Conservation (phyloP, 768 basidiomycete genomes). For the Amanita polypyramis region DNA sequence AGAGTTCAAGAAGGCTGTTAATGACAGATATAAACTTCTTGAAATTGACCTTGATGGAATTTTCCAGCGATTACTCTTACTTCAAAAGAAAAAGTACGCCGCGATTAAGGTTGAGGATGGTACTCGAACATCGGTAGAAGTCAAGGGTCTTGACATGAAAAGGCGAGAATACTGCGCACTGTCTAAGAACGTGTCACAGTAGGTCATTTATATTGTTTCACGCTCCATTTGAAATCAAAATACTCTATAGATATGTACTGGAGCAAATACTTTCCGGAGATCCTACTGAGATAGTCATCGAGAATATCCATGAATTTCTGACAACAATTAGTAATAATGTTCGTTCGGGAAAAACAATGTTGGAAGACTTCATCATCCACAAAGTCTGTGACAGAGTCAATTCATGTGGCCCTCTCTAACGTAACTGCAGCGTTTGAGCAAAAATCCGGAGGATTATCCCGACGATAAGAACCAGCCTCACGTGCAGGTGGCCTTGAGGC, state of each 20-base stretch:
- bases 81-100: conserved; percentile 99
- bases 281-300: conserved; percentile 79
- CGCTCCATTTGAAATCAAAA: background rate
- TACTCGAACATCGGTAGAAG: conserved; percentile 65
- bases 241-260: conserved; percentile 60
- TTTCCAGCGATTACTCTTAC: conserved; percentile 82
- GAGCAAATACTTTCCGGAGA: conserved; percentile 89
- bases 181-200: conserved; percentile 92
- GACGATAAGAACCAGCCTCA: conserved; percentile 94
- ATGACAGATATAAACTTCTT: conserved; percentile 88
- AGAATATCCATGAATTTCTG: conserved; percentile 89
- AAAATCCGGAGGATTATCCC: conserved; percentile 95
- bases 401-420: background rate
- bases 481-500: conserved; percentile 87
- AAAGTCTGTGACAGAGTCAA: conserved; percentile 43
- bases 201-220: conserved; percentile 21
- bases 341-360: conserved; percentile 59
- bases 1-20: conserved; percentile 92
- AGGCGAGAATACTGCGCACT: conserved; percentile 88
- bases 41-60: conserved; percentile 96
- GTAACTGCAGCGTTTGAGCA: conserved; percentile 72
- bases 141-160: conserved; percentile 99
- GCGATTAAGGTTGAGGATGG: conserved; percentile 91
- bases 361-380: conserved; percentile 93
- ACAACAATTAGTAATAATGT: conserved; percentile 67